phyloP scores from a whole-genome alignment of 202 grass and related monocot genomes.

The Sporobolus alterniflorus region DNA sequence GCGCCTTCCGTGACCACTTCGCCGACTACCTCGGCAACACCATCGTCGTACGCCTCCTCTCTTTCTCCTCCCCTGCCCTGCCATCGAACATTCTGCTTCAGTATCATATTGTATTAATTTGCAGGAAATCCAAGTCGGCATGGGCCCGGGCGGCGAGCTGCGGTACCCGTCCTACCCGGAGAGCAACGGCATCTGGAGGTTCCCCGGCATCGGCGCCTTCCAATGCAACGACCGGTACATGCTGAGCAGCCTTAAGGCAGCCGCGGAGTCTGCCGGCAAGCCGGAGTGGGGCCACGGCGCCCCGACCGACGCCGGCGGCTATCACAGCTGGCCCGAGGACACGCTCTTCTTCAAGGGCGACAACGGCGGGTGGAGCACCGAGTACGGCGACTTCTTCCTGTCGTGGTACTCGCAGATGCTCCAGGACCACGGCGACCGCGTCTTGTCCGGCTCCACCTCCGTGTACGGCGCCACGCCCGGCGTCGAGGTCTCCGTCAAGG shows the following conservation, averaged over 20 bases:
- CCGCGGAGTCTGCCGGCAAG: slow-evolving; percentile 56
- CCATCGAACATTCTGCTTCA: background rate
- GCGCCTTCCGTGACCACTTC: slow-evolving; percentile 87
- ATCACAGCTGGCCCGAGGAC: slow-evolving; percentile 88
- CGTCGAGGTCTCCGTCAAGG: slow-evolving; percentile 72
- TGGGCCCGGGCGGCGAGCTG: slow-evolving; percentile 88
- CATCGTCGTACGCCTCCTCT: slow-evolving; percentile 56
- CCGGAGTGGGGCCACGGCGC: slow-evolving; percentile 60
- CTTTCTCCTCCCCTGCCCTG: too few species aligned
- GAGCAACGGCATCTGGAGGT: slow-evolving; percentile 70
- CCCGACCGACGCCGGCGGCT: slow-evolving; percentile 69
- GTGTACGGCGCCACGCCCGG: slow-evolving; percentile 35
- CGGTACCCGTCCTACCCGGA: slow-evolving; percentile 91
- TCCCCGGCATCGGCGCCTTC: slow-evolving; percentile 82
- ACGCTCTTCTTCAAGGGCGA: slow-evolving; percentile 71
- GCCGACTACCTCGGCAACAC: slow-evolving; percentile 63
- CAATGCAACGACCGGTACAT: slow-evolving; percentile 82
- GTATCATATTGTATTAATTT: background rate
- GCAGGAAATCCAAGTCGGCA: slow-evolving; percentile 88
- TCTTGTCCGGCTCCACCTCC: slow-evolving; percentile 55
- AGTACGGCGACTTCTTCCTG: slow-evolving; percentile 86
- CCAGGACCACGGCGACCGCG: slow-evolving; percentile 70
- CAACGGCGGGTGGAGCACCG: slow-evolving; percentile 68
- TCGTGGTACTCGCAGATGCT: slow-evolving; percentile 67
- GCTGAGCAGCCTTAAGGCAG: slow-evolving; percentile 58